Percentiles rank a stretch among this genome's conserved stretches.
phyloP scores from a whole-genome alignment of 768 basidiomycete species.

The Heimioporus sp. region DNA sequence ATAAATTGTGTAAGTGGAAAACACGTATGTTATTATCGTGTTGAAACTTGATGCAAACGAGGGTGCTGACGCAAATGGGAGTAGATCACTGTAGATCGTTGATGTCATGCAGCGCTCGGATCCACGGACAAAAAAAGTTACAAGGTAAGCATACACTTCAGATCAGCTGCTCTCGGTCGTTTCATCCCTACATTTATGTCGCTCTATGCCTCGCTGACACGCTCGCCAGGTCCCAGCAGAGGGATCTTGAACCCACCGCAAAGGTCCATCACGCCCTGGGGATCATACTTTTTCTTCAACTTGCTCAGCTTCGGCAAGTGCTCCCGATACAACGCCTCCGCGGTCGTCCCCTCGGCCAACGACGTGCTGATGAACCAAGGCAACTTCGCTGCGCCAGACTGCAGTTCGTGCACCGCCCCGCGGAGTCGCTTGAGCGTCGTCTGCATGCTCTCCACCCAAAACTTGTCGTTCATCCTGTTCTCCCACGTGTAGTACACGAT shows the following conservation, averaged over 20 bases:
- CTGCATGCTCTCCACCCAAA: slow-evolving; percentile 8
- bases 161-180: too few species aligned
- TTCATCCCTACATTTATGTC: too few species aligned
- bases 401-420: background rate
- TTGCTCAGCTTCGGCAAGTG: background rate
- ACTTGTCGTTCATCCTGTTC: slow-evolving; percentile 2
- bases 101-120: too few species aligned
- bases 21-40: too few species aligned
- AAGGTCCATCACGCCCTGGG: slow-evolving; percentile 9
- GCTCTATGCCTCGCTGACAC: background rate
- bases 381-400: background rate
- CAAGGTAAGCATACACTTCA: too few species aligned
- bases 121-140: too few species aligned
- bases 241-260: slow-evolving; percentile 18
- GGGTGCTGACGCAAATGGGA: too few species aligned
- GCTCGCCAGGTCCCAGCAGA: background rate
- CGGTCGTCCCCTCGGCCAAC: slow-evolving; percentile 1
- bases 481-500: slow-evolving; percentile 15
- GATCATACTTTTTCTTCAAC: slow-evolving; percentile 9
- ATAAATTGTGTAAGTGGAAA: too few species aligned
- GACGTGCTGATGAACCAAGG: slow-evolving; percentile 11
- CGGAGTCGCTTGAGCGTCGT: background rate
- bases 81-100: too few species aligned
- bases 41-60: too few species aligned
- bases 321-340: slow-evolving; percentile 4